These are phyloP conservation scores for Eimeria falciformis DNA, from an alignment of 169 alveolate genomes.

Conservation along the genomic window DNA sequence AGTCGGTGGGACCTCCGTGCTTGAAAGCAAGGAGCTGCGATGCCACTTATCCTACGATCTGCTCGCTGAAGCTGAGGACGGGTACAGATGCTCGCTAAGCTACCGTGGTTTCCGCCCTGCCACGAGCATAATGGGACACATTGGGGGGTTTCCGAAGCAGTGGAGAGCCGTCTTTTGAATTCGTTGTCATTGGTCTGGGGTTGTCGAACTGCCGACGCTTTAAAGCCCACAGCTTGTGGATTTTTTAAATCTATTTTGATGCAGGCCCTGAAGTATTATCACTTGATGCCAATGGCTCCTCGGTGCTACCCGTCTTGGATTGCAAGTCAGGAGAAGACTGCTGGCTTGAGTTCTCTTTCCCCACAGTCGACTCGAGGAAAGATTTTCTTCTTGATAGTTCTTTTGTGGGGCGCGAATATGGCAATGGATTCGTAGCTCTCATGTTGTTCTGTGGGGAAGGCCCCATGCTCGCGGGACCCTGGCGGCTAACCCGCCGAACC, in stretches of 20 bases:
- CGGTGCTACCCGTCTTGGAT: constrained; percentile 43
- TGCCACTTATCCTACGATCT: constrained; percentile 20
- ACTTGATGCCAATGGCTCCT: background rate
- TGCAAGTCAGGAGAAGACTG: background rate
- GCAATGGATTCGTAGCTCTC: constrained; percentile 21
- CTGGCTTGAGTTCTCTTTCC: constrained; percentile 33
- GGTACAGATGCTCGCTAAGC: too few relatives aligned
- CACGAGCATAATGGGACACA: too few relatives aligned
- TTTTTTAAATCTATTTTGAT: too few relatives aligned
- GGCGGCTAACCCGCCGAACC: constrained; percentile 2
- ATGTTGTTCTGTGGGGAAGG: constrained; percentile 52
- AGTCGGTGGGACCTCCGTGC: constrained; percentile 37
- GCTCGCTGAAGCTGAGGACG: constrained; percentile 50
- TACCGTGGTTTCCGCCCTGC: too few relatives aligned
- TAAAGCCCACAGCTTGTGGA: too few relatives aligned
- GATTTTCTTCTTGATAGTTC: constrained; percentile 15
- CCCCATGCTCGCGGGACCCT: constrained; percentile 54
- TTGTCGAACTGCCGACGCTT: too few relatives aligned
- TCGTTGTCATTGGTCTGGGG: too few relatives aligned
- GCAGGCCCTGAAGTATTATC: constrained; percentile 41
- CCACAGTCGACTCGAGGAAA: constrained; percentile 46
- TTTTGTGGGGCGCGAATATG: background rate
- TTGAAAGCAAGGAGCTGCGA: constrained; percentile 50
- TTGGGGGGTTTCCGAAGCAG: too few relatives aligned
- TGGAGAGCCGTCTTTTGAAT: too few relatives aligned